Conservation (phyloP, 805 yeast genomes). For the Candida maesae region DNA sequence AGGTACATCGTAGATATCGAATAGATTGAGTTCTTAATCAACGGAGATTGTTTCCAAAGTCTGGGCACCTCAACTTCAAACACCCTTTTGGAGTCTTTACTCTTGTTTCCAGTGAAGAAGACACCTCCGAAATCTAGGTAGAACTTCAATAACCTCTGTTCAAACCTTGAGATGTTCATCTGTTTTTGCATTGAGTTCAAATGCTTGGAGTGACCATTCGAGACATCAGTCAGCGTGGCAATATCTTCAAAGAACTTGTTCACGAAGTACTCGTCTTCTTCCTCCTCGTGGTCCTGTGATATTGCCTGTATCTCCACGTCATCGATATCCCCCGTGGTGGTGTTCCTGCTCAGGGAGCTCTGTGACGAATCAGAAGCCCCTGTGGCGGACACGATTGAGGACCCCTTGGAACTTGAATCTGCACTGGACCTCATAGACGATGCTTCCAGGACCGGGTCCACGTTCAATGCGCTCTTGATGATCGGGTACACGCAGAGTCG, state of each 20-base stretch:
- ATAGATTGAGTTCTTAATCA: slow-evolving; percentile 18
- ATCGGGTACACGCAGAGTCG: slow-evolving; percentile 65
- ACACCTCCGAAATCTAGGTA: slow-evolving; percentile 22
- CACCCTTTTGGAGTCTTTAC: slow-evolving; percentile 8
- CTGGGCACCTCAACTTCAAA: slow-evolving; percentile 20
- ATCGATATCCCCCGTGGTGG: too few species aligned
- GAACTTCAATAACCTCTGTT: slow-evolving; percentile 19
- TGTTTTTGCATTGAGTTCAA: slow-evolving; percentile 21
- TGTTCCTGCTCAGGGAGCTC: too few species aligned
- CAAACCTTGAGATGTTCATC: slow-evolving; percentile 17
- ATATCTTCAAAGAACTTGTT: slow-evolving; percentile 2
- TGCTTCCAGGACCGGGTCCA: too few species aligned
- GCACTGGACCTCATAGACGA: too few species aligned
- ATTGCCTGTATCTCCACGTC: too few species aligned
- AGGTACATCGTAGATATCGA: slow-evolving; percentile 21
- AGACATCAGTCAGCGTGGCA: slow-evolving; percentile 1
- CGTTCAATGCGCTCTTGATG: too few species aligned
- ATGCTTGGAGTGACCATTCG: slow-evolving; percentile 1
- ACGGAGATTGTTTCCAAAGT: slow-evolving; percentile 16
- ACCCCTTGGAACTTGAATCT: too few species aligned
- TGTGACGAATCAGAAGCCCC: too few species aligned
- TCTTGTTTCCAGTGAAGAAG: slow-evolving; percentile 18
- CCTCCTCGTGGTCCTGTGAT: too few species aligned
- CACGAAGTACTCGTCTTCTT: slow-evolving; percentile 1
- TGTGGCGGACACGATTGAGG: too few species aligned